Conservation (phyloP, 208 protist genomes). For the Angomonas ambiguus region DNA sequence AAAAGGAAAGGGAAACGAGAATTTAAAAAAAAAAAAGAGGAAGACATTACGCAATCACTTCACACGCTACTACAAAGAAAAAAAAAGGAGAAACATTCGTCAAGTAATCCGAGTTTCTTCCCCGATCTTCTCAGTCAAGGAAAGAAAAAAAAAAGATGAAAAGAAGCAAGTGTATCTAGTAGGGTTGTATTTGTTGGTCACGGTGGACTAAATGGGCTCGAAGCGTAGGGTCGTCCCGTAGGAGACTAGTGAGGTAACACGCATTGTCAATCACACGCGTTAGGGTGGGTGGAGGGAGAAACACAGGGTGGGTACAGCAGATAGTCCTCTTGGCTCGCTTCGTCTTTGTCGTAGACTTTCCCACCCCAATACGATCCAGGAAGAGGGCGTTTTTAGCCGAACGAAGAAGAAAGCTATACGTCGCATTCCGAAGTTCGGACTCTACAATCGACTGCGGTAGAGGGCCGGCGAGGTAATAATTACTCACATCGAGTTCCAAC, state of each 20-base stretch:
- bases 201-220: slow-evolving; percentile 38
- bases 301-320: slow-evolving; percentile 18
- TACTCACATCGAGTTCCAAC: slow-evolving; percentile 46
- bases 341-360: not conserved
- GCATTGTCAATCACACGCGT: slow-evolving; percentile 54
- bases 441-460: slow-evolving; percentile 52
- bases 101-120: too few species aligned
- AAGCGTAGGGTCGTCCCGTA: slow-evolving; percentile 40
- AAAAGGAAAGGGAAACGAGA: slow-evolving; percentile 9
- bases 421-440: slow-evolving; percentile 31
- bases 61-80: slow-evolving; percentile 19
- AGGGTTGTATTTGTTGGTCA: slow-evolving; percentile 22
- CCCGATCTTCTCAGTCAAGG: too few species aligned
- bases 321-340: not conserved
- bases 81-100: slow-evolving; percentile 13
- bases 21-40: slow-evolving; percentile 13
- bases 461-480: slow-evolving; percentile 37
- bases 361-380: not conserved
- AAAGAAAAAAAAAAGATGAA: slow-evolving; percentile 6
- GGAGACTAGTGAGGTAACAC: slow-evolving; percentile 55
- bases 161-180: slow-evolving; percentile 20
- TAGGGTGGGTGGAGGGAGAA: slow-evolving; percentile 31
- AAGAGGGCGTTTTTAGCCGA: not conserved
- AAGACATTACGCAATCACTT: not conserved
- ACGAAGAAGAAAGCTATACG: slow-evolving; percentile 9